Base-by-base conservation (phyloP, 2,329 filamentous ascomycete species). In the Plectosphaerella cucumerina region DNA sequence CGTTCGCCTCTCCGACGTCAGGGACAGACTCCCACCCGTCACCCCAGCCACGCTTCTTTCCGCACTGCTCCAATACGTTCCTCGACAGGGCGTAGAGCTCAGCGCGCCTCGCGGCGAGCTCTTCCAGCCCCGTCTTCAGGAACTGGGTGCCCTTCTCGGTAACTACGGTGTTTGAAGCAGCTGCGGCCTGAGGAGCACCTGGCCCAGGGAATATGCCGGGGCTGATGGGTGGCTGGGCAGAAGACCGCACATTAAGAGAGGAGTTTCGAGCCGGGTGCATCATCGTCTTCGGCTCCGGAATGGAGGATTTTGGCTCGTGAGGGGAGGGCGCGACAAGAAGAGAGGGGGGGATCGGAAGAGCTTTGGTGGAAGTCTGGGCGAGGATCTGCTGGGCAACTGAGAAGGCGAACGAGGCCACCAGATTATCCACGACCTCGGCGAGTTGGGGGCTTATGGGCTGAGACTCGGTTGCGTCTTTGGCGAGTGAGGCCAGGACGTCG, bases 81-180 rank as follows among this genome's bases (percentile, higher is more conserved):
- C 93, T 80, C 9, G 90, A 92, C 39, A 96, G 72, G 50, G 89
- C 74, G 54, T 90, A 87, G 3, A 97, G 76, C 61, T 96, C 90
- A 6, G 90, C 93, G 60, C 93, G 81, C 53, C 85, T 84, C 43
- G 89, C 89, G 34, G 92, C 89, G 21, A 97, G 74, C 50, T 95
- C 88, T 62, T 95, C 88, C 1, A 92, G 73, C 0, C 93, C 91
- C 6, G 72, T 61, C 54, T 84, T 85, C 15, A 80, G 68, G 50
- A 84, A 81, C 0, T 76, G 74, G 2, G 74, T 69, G 5, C 71
- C 69, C 17, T 14, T 59, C 2, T 44, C 22, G 17, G 71, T 55
- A 10, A 62, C 63, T 47, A 82, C 70, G 2, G 62, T 61, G 5
- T 74, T 70, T 3, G 72, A 58, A 1, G 64, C 54, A 41, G 66